These are phyloP conservation scores for Tetradesmus obliquus DNA, from an alignment of 139 green algal genomes.

Conservation along the genomic window DNA sequence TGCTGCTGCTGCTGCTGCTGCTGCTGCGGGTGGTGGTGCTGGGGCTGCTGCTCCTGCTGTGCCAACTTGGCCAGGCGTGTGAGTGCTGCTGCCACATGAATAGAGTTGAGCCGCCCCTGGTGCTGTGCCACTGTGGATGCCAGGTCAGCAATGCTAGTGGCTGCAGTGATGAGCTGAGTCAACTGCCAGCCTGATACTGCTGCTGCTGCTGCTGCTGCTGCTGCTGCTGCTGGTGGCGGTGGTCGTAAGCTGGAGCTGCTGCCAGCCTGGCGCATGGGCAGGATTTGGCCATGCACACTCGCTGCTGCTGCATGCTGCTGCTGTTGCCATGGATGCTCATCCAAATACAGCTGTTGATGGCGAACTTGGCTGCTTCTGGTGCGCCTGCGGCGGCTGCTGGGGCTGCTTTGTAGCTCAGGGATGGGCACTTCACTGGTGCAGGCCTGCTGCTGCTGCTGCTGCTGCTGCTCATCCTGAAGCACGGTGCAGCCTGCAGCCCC, in stretches of 20 bases:
- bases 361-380: background rate
- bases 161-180: background rate
- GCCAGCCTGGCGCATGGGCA: background rate
- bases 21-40: no score
- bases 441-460: background rate
- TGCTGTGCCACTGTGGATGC: background rate
- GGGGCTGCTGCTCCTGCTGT: background rate
- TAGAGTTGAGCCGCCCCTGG: background rate
- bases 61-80: conserved; percentile 8
- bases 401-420: background rate
- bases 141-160: background rate
- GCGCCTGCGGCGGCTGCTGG: background rate
- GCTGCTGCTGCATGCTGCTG: background rate
- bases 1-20: conserved; percentile 3
- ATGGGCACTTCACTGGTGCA: background rate
- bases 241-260: background rate
- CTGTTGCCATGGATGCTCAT: background rate
- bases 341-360: background rate
- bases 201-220: background rate
- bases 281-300: background rate
- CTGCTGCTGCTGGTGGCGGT: no score
- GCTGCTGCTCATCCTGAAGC: background rate
- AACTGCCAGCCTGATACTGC: background rate
- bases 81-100: conserved; percentile 19
- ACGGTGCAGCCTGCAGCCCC: background rate